phyloP scores from a whole-genome alignment of 179 eudicot genomes.

The Sideroxylon spinosum region DNA sequence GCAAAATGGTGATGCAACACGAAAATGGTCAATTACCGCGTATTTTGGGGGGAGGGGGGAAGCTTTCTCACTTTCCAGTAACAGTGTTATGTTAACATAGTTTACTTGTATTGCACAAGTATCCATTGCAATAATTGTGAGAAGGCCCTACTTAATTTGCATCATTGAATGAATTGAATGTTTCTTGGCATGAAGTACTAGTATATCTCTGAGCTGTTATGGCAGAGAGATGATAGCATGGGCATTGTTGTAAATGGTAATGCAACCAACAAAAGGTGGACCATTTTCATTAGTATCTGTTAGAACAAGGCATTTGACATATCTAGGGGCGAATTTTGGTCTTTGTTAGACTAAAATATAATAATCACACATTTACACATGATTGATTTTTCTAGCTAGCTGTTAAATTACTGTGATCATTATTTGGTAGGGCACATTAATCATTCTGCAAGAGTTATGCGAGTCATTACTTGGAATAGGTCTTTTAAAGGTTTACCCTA shows the following conservation, averaged over 20 bases:
- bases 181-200: slow-evolving; percentile 9
- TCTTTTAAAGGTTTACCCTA: slow-evolving; percentile 64
- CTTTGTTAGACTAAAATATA: background rate
- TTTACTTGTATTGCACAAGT: background rate
- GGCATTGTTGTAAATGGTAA: background rate
- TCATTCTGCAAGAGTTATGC: slow-evolving; percentile 86
- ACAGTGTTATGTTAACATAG: background rate
- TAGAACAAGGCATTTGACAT: slow-evolving; percentile 2
- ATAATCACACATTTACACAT: background rate
- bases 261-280: background rate
- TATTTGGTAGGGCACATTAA: slow-evolving; percentile 65
- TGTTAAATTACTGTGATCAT: slow-evolving; percentile 11
- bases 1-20: background rate
- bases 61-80: background rate
- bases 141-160: background rate
- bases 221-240: background rate
- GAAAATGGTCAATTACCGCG: background rate
- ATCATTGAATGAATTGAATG: background rate
- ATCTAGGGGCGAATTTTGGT: background rate
- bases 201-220: slow-evolving; percentile 1
- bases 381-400: background rate
- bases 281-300: background rate
- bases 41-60: background rate
- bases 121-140: background rate
- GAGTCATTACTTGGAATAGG: slow-evolving; percentile 88